Percentiles rank a stretch among this genome's conserved stretches.
phyloP scores from a whole-genome alignment of 164 flowering plant species.

The Liquidambar formosana region DNA sequence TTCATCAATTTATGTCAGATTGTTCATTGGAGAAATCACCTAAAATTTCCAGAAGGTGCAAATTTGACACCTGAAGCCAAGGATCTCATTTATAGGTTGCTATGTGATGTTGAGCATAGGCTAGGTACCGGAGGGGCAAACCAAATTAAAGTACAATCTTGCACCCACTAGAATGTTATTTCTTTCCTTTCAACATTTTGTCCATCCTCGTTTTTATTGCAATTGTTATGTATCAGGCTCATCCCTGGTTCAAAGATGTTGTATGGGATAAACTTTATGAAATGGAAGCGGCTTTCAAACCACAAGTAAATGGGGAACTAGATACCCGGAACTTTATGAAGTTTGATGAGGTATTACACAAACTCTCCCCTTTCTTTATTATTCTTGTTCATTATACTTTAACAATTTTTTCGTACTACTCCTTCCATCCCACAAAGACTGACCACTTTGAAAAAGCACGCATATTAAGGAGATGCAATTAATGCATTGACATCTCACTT shows the following conservation, averaged over 20 bases:
- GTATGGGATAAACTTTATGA: constrained; percentile 55
- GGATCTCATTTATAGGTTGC: constrained; percentile 72
- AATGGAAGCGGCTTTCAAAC: constrained; percentile 71
- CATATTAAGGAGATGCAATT: too few relatives aligned
- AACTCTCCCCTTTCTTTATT: neutral
- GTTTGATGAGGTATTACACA: constrained; percentile 54
- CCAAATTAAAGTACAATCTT: constrained; percentile 70
- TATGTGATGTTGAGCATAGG: constrained; percentile 52
- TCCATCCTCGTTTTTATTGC: neutral
- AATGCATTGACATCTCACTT: too few relatives aligned
- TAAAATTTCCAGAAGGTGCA: constrained; percentile 91
- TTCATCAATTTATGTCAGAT: constrained; percentile 24
- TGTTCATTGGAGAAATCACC: constrained; percentile 73
- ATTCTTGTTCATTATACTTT: neutral
- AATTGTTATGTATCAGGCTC: constrained; percentile 36
- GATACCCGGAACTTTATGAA: constrained; percentile 67
- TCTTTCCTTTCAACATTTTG: neutral
- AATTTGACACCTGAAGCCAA: constrained; percentile 78
- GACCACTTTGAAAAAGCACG: too few relatives aligned
- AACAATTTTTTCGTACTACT: neutral
- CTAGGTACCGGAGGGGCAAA: constrained; percentile 55
- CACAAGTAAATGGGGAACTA: constrained; percentile 57
- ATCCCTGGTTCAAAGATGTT: constrained; percentile 48
- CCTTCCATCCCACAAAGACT: too few relatives aligned
- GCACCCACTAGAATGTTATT: neutral